Evolutionary conservation across 1,139 yeast species (phyloP), one percentile per base, ranked within the genome.

Genomic region (Sugiyamaella japonica): DNA sequence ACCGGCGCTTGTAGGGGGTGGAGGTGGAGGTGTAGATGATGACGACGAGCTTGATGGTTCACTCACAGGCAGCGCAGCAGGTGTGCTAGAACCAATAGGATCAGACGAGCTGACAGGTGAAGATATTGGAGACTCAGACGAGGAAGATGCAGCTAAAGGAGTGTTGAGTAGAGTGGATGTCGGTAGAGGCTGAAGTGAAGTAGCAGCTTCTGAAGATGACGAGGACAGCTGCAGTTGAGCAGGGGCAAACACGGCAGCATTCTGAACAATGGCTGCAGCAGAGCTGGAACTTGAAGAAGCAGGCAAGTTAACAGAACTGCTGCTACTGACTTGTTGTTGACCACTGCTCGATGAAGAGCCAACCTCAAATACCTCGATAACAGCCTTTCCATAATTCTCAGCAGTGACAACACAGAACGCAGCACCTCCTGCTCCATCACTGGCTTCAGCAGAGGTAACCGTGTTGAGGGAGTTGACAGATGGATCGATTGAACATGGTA

Each of bases 391-490:
- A 54, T 81, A 79, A 62, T 82, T 78, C 51, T 74, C 72, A 39
- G 89, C 96, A 41, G 96, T 88, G 49, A 88, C 89, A 52, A 88
- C 86, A 77, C 97, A 89, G 79, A 81, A 89, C 17, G 80, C 76
- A 48, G 86, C 95, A 61, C 84, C 87, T 44, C 85, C 87, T 53
- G 85, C 82, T 51, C 83, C 83, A 47, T 70, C 65, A 31, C 73
- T 64, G 55, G 69, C 60, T 34, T 69, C 63, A 10, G 65, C 59
- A 25, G 73, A 67, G 39, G 72, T 68, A 54, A 85, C 82, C 52
- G 76, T 77, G 70, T 85, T 85, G 65, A 79, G 76, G 23, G 80
- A 86, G 55, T 76, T 72, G 55, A 74, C 75, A 29, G 82, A 73
- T 50, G 96, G 96, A 66, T 89, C 87, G 65, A 89, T 87, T 63